These are phyloP conservation scores for Colletotrichum theobromicola DNA, from an alignment of 2,329 filamentous ascomycete species.

Conservation along the genomic window DNA sequence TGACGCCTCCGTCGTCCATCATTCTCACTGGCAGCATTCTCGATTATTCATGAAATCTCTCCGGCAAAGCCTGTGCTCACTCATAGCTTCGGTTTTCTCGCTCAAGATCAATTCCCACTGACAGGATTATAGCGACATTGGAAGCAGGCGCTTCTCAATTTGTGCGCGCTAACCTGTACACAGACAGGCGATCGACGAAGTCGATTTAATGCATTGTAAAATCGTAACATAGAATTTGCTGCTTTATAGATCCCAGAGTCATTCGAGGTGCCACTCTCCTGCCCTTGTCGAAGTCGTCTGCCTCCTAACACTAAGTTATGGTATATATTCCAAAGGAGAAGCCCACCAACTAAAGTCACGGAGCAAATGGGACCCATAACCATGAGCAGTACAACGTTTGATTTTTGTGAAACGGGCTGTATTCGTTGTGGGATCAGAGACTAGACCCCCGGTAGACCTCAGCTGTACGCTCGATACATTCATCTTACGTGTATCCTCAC, in stretches of 20 bases:
- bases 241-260: background rate
- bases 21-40: background rate
- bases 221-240: background rate
- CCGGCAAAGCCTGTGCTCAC: background rate
- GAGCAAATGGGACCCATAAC: too few species aligned
- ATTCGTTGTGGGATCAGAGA: too few species aligned
- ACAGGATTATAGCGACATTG: background rate
- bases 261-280: background rate
- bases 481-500: too few species aligned
- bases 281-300: fast-evolving
- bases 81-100: background rate
- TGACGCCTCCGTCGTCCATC: background rate
- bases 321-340: too few species aligned
- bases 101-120: background rate
- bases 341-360: too few species aligned
- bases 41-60: background rate
- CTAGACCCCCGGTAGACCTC: too few species aligned
- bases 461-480: too few species aligned
- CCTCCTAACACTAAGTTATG: background rate
- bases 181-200: background rate
- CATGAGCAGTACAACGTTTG: too few species aligned
- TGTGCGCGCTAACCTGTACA: background rate
- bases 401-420: too few species aligned
- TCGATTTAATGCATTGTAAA: background rate
- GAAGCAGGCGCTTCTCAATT: background rate